Evolutionary conservation across 257 asterid genomes (phyloP).

Genomic region (Plantago major): DNA sequence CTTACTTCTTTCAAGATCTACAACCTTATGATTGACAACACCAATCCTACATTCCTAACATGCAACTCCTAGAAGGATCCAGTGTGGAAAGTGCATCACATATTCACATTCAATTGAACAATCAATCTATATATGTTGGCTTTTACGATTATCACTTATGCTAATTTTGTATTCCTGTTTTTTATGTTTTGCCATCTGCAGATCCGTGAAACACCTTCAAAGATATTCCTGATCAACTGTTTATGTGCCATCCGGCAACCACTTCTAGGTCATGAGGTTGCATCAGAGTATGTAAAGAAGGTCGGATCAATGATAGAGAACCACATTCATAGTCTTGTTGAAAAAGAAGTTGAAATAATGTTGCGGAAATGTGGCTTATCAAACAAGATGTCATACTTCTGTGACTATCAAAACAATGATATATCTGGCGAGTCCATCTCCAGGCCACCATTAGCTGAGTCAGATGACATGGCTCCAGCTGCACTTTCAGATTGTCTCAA

Average conservation of each 20-base stretch:
- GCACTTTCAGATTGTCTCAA: slow-evolving; percentile 78
- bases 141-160: too few species aligned
- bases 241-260: slow-evolving; percentile 89
- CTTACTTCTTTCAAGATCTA: too few species aligned
- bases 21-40: too few species aligned
- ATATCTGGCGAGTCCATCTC: slow-evolving; percentile 24
- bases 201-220: slow-evolving; percentile 85
- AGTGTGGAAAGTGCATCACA: too few species aligned
- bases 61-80: too few species aligned
- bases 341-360: slow-evolving; percentile 68
- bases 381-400: slow-evolving; percentile 68
- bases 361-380: slow-evolving; percentile 70
- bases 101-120: too few species aligned
- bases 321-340: slow-evolving; percentile 69
- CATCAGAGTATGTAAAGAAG: slow-evolving; percentile 70
- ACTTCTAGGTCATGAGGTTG: slow-evolving; percentile 62
- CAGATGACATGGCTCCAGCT: slow-evolving; percentile 60
- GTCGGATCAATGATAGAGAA: slow-evolving; percentile 68
- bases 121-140: too few species aligned
- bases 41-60: too few species aligned
- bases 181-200: slow-evolving; percentile 27
- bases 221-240: slow-evolving; percentile 88
- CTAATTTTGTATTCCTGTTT: too few species aligned
- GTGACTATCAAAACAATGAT: slow-evolving; percentile 27
- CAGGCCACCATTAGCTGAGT: slow-evolving; percentile 56